A percentile compares a stretch with the other conserved stretches of the same genome.
phyloP scores from a whole-genome alignment of 2,329 filamentous ascomycete genomes.

The Calonectria pauciramosa region DNA sequence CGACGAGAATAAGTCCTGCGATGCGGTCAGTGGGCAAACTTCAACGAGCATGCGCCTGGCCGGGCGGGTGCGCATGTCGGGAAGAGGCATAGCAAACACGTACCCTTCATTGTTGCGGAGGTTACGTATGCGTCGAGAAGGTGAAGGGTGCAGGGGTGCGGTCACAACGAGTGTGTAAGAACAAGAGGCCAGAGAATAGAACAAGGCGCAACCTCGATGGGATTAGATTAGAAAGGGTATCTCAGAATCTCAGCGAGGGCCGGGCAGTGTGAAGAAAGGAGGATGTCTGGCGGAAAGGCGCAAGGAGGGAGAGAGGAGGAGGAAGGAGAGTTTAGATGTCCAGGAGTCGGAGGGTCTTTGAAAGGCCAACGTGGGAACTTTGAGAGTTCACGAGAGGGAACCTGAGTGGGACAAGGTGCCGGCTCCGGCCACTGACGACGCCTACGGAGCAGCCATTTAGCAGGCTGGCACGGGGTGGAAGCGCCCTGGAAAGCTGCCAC shows the following conservation, averaged over 20 bases:
- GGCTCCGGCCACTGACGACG: conserved; percentile 18
- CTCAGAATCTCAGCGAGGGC: conserved; percentile 34
- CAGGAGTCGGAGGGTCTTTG: conserved; percentile 45
- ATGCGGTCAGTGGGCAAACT: conserved; percentile 33
- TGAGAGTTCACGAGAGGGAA: conserved; percentile 32
- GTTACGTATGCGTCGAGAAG: conserved; percentile 37
- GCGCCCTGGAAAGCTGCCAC: conserved; percentile 7
- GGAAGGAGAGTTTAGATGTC: conserved; percentile 33
- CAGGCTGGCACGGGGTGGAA: neutral
- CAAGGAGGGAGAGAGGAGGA: conserved; percentile 22
- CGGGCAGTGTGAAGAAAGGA: conserved; percentile 11
- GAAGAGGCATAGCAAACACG: conserved; percentile 17
- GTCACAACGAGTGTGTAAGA: conserved; percentile 40
- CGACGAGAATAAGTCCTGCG: conserved; percentile 96
- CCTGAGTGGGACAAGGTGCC: conserved; percentile 29
- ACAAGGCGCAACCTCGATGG: conserved; percentile 41
- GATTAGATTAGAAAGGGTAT: conserved; percentile 46
- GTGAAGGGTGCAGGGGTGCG: conserved; percentile 29
- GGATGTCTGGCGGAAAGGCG: conserved; percentile 17
- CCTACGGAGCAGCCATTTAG: conserved; percentile 5
- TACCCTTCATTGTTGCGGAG: conserved; percentile 55
- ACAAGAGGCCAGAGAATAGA: conserved; percentile 40
- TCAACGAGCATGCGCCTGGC: neutral
- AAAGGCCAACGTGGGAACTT: conserved; percentile 48
- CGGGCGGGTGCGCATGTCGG: neutral